phyloP scores from a whole-genome alignment of 2,329 filamentous ascomycete genomes.

The Pestalotiopsis sp. region DNA sequence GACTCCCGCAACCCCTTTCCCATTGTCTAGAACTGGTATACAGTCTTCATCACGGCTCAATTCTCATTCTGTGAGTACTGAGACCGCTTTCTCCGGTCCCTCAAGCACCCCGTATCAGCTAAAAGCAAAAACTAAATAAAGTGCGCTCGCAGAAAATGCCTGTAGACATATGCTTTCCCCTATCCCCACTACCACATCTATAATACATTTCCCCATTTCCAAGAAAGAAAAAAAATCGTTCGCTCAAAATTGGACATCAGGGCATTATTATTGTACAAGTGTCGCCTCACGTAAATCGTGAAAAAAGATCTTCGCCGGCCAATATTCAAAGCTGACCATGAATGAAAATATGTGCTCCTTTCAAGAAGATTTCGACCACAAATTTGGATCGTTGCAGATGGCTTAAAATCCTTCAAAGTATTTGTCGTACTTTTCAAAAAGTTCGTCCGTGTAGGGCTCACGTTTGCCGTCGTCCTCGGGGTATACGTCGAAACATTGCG shows the following conservation, averaged over 20 bases:
- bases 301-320: neutral
- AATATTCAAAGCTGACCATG: neutral
- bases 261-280: constrained; percentile 3
- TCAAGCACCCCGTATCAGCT: neutral
- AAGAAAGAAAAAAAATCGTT: neutral
- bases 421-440: constrained; percentile 69
- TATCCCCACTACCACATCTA: neutral
- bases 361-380: neutral
- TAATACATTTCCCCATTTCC: neutral
- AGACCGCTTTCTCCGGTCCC: neutral
- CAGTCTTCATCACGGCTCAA: neutral
- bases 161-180: neutral
- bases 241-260: neutral
- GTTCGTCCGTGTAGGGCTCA: constrained; percentile 69
- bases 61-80: neutral
- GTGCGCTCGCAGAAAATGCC: neutral
- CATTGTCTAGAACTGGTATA: neutral
- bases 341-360: neutral
- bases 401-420: constrained; percentile 71
- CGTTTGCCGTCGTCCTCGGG: constrained; percentile 72
- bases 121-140: neutral
- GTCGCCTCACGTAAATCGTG: neutral
- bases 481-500: constrained; percentile 81
- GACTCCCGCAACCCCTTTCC: neutral
- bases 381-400: neutral